Base-by-base conservation (phyloP, 1,139 yeast species). In the Pichia sp. region DNA sequence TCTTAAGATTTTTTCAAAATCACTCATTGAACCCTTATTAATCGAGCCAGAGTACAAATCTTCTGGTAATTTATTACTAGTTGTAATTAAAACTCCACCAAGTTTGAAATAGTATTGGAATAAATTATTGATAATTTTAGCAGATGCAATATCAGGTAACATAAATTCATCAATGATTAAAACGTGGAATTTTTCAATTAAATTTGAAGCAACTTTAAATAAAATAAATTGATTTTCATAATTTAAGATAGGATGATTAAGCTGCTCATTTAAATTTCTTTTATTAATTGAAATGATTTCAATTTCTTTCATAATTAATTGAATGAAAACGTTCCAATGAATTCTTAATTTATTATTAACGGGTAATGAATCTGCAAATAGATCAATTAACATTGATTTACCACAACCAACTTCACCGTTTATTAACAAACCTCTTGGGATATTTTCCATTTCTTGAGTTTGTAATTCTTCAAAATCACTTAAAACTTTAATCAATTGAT, bases 351-450 rank as follows among this genome's bases (percentile, higher is more conserved):
- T 84, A 3, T 82, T 75, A 24, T 70, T 68, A 54, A 80, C 79
- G 0, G 89, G 90, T 35, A 83, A 65, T 1, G 83, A 72, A 40
- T 72, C 70, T 1, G 88, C 88, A 67, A 83, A 82, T 23, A 83
- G 74, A 56, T 82, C 89, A 79, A 82, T 77, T 44, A 83, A 62
- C 83, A 83, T 78, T 1, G 87, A 79, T 58, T 83, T 83, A 2
- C 90, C 90, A 59, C 85, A 80, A 0, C 89, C 89, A 3, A 83
- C 89, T 53, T 80, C 88, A 2, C 90, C 90, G 59, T 82, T 81
- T 7, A 83, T 64, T 43, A 83, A 59, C 5, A 83, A 64, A 0
- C 90, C 89, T 50, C 76, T 82, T 0, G 89, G 89, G 0, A 53
- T 39, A 12, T 84, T 70, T 2, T 74, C 68, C 52, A 79, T 71